Evolutionary conservation across 2,329 filamentous ascomycete species (phyloP).

Genomic region (Coleophoma cylindrospora): DNA sequence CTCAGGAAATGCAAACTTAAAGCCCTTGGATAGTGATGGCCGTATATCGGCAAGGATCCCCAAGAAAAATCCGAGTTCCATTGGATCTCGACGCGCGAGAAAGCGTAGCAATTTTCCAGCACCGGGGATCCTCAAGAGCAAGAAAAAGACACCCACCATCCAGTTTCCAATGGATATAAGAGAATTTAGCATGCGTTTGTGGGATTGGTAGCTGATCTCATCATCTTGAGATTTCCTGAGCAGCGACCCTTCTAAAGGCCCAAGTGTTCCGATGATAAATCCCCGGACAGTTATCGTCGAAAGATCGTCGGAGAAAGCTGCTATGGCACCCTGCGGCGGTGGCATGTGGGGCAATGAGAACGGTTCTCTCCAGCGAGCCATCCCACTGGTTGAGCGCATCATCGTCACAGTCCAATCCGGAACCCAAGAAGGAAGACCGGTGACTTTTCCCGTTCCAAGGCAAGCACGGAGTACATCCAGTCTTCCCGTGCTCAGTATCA

Average conservation of each 20-base stretch:
- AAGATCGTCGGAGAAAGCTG: neutral
- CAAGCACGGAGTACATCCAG: neutral
- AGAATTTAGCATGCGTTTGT: neutral
- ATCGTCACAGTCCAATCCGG: constrained; percentile 1
- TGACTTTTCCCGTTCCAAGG: neutral
- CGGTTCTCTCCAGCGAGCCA: neutral
- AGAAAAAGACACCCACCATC: neutral
- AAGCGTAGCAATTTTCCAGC: neutral
- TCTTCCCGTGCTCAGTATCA: neutral
- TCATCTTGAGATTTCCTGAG: neutral
- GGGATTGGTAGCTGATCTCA: neutral
- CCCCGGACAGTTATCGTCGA: neutral
- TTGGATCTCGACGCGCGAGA: neutral
- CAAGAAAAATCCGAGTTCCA: neutral
- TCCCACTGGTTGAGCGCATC: neutral
- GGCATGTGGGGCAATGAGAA: neutral
- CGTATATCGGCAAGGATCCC: neutral
- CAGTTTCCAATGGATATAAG: neutral
- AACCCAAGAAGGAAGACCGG: neutral
- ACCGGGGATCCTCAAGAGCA: neutral
- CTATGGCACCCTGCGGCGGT: neutral
- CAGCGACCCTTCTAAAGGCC: neutral
- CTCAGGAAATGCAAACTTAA: neutral
- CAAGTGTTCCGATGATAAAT: neutral
- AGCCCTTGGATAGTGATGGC: neutral